Evolutionary conservation across 2,329 filamentous ascomycete genomes (phyloP).

Genomic region (Exserohilum rostratum): DNA sequence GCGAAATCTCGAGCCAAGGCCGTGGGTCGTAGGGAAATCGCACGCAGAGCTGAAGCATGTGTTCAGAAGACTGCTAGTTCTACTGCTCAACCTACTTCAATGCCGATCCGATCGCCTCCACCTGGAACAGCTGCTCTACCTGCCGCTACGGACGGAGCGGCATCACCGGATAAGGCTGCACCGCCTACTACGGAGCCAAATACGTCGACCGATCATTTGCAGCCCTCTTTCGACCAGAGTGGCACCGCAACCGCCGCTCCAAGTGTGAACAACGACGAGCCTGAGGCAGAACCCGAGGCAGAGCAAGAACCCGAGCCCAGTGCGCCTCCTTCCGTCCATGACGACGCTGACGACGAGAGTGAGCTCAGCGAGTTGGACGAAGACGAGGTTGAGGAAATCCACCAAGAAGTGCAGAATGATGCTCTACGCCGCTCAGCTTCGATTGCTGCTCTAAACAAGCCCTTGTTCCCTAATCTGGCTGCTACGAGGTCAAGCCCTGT

Average conservation of each 20-base stretch:
- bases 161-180: slow-evolving; percentile 29
- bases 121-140: slow-evolving; percentile 22
- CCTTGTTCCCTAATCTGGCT: slow-evolving; percentile 36
- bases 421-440: slow-evolving; percentile 20
- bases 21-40: slow-evolving; percentile 65
- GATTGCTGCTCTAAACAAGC: slow-evolving; percentile 22
- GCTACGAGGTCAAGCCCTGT: background rate
- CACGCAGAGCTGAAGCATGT: slow-evolving; percentile 64
- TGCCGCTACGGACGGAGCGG: slow-evolving; percentile 11
- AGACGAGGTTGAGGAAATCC: slow-evolving; percentile 45
- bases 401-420: slow-evolving; percentile 28
- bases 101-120: slow-evolving; percentile 45
- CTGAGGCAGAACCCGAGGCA: slow-evolving; percentile 22
- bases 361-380: slow-evolving; percentile 61
- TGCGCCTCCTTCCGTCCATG: slow-evolving; percentile 61
- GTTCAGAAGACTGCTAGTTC: slow-evolving; percentile 50
- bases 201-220: slow-evolving; percentile 20
- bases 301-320: slow-evolving; percentile 57
- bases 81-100: slow-evolving; percentile 31
- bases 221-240: slow-evolving; percentile 24
- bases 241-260: slow-evolving; percentile 51
- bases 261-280: slow-evolving; percentile 38
- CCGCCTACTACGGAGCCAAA: slow-evolving; percentile 2
- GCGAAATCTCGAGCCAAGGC: slow-evolving; percentile 57
- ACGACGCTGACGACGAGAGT: slow-evolving; percentile 61